phyloP scores from a whole-genome alignment of 306 rosid species.

The Fragaria ananassa region DNA sequence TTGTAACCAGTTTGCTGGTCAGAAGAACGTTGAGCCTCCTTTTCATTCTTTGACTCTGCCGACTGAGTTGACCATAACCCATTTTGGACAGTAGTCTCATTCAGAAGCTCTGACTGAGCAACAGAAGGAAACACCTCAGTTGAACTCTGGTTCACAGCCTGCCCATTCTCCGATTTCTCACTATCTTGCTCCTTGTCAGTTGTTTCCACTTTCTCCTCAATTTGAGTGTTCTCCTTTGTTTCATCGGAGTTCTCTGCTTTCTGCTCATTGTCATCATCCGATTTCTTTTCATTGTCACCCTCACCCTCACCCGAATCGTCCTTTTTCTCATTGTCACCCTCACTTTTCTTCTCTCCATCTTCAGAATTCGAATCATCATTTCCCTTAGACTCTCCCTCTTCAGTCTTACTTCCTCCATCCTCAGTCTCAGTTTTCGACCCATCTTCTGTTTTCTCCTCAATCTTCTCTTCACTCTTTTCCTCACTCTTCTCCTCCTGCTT shows the following conservation, averaged over 20 bases:
- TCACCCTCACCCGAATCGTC: conserved; percentile 44
- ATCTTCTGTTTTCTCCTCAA: conserved; percentile 30
- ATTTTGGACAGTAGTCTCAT: conserved; percentile 55
- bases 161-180: conserved; percentile 49
- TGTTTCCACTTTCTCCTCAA: conserved; percentile 51
- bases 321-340: conserved; percentile 39
- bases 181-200: conserved; percentile 39
- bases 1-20: conserved; percentile 38
- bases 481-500: conserved; percentile 7
- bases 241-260: conserved; percentile 37
- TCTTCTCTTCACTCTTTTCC: conserved; percentile 11
- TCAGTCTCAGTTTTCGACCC: conserved; percentile 34
- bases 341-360: conserved; percentile 36
- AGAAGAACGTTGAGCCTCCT: conserved; percentile 57
- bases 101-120: conserved; percentile 78
- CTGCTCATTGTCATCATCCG: conserved; percentile 23
- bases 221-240: conserved; percentile 27
- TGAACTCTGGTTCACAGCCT: conserved; percentile 40
- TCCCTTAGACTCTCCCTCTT: conserved; percentile 20
- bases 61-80: conserved; percentile 83
- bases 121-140: conserved; percentile 64
- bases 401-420: conserved; percentile 33
- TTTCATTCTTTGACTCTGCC: conserved; percentile 75
- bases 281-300: conserved; percentile 35
- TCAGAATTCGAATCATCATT: conserved; percentile 38